Percentiles rank a stretch among this genome's conserved stretches.
phyloP scores from a whole-genome alignment of 768 basidiomycete genomes.

The Exsudoporus frostii region DNA sequence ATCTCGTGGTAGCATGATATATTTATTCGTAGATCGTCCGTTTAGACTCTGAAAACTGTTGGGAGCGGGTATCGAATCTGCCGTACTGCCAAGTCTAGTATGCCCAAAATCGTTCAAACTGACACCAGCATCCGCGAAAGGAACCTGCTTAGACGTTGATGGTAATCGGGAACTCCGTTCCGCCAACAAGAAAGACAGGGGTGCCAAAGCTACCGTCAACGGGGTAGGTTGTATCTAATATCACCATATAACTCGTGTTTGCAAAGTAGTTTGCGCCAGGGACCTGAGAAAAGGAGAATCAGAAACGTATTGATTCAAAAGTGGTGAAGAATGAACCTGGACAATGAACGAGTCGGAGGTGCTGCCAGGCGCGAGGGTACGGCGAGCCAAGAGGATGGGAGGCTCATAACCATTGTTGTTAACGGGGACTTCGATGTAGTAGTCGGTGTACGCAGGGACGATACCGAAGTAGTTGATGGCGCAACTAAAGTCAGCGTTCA shows the following conservation, averaged over 20 bases:
- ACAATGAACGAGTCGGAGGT: slow-evolving; percentile 16
- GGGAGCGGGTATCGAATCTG: background rate
- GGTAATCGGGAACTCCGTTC: slow-evolving; percentile 14
- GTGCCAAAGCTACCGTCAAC: slow-evolving; percentile 17
- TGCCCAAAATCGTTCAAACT: background rate
- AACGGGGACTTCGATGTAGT: slow-evolving; percentile 33
- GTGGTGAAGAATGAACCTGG: slow-evolving; percentile 6
- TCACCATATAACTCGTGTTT: slow-evolving; percentile 19
- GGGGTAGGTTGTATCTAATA: slow-evolving; percentile 24
- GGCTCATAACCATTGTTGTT: slow-evolving; percentile 32
- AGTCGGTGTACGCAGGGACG: slow-evolving; percentile 27
- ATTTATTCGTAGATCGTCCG: background rate
- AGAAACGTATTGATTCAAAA: background rate
- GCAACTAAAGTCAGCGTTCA: slow-evolving; percentile 26
- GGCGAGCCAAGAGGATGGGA: slow-evolving; percentile 28
- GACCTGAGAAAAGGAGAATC: slow-evolving; percentile 13
- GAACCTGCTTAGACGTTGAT: slow-evolving; percentile 10
- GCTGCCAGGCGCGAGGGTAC: slow-evolving; percentile 6
- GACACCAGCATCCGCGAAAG: background rate
- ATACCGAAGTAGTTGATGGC: slow-evolving; percentile 18
- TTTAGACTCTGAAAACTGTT: background rate
- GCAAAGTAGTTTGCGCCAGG: slow-evolving; percentile 24
- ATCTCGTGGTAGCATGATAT: background rate
- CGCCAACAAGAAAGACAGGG: slow-evolving; percentile 22
- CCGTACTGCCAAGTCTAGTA: too few relatives aligned